Evolutionary conservation across 306 rosid genomes (phyloP).

Genomic region (Begonia masoniana): DNA sequence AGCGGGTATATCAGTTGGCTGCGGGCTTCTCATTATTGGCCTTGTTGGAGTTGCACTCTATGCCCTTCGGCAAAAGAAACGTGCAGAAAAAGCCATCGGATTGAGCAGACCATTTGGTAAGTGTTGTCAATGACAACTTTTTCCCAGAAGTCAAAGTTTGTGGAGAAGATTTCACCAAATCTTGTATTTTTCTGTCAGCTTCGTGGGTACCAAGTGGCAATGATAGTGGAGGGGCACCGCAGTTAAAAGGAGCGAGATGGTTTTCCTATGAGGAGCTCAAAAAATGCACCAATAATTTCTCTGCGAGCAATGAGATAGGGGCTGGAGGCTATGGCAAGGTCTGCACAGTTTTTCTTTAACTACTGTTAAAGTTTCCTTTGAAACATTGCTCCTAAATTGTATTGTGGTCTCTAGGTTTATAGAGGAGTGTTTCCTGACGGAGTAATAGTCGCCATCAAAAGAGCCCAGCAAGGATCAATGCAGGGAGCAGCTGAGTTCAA

Average conservation of each 20-base stretch:
- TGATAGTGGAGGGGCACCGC: constrained; percentile 93
- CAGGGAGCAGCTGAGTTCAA: constrained; percentile 93
- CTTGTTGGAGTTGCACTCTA: constrained; percentile 52
- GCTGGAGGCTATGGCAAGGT: constrained; percentile 98
- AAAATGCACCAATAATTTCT: constrained; percentile 61
- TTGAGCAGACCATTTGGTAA: constrained; percentile 78
- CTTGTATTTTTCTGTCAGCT: constrained; percentile 31
- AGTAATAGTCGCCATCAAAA: constrained; percentile 68
- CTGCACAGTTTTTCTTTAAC: constrained; percentile 2
- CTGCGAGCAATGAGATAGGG: constrained; percentile 55
- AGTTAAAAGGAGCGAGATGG: constrained; percentile 96
- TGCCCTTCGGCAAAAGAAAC: constrained; percentile 77
- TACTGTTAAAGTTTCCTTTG: background rate
- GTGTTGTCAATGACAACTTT: constrained; percentile 2
- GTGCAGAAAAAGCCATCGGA: constrained; percentile 85
- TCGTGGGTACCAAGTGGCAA: constrained; percentile 92
- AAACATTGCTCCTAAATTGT: background rate
- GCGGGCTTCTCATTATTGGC: constrained; percentile 46
- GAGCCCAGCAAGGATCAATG: constrained; percentile 96
- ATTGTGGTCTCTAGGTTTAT: constrained; percentile 44
- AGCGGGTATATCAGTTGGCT: constrained; percentile 47
- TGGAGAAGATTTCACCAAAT: background rate
- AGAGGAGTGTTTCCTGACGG: constrained; percentile 68
- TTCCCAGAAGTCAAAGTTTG: too few relatives aligned
- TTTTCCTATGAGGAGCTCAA: constrained; percentile 88